These are phyloP conservation scores for Oryza brachyantha DNA, from an alignment of 176 grass and related monocot species.

Conservation along the genomic window DNA sequence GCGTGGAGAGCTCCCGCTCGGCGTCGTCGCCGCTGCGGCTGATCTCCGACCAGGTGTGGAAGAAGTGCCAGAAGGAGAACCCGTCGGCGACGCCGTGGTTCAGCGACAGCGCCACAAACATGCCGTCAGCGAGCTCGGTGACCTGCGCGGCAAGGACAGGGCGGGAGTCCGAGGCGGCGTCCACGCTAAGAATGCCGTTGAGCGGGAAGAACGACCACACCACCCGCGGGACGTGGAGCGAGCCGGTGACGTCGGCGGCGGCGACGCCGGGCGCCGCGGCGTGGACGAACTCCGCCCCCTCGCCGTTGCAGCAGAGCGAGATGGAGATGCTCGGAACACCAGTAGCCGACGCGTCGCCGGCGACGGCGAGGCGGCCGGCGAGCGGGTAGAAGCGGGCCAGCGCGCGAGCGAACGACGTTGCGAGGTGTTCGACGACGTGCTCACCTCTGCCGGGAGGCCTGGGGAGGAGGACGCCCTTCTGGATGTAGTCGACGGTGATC, in stretches of 20 bases:
- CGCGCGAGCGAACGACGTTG: slow-evolving; percentile 20
- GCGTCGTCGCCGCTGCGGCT: background rate
- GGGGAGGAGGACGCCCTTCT: slow-evolving; percentile 1
- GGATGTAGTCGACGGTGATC: background rate
- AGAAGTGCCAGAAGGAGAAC: background rate
- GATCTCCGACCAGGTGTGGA: background rate
- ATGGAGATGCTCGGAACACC: background rate
- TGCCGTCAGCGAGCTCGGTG: background rate
- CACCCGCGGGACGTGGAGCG: background rate
- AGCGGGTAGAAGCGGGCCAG: slow-evolving; percentile 40
- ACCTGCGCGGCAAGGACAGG: background rate
- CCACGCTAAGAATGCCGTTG: background rate
- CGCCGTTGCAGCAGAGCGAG: background rate
- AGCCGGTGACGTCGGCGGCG: background rate
- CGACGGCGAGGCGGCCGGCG: slow-evolving; percentile 22
- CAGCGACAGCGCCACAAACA: background rate
- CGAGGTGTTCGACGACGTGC: background rate
- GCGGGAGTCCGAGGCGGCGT: background rate
- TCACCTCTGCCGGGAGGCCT: background rate
- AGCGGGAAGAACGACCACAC: background rate
- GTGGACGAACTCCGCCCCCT: slow-evolving; percentile 45
- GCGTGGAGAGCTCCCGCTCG: background rate
- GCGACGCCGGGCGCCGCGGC: slow-evolving; percentile 13
- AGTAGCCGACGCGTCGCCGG: no score
- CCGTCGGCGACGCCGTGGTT: background rate